Evolutionary conservation across 345 rosid species (phyloP).

Genomic region (Aethionema arabicum): DNA sequence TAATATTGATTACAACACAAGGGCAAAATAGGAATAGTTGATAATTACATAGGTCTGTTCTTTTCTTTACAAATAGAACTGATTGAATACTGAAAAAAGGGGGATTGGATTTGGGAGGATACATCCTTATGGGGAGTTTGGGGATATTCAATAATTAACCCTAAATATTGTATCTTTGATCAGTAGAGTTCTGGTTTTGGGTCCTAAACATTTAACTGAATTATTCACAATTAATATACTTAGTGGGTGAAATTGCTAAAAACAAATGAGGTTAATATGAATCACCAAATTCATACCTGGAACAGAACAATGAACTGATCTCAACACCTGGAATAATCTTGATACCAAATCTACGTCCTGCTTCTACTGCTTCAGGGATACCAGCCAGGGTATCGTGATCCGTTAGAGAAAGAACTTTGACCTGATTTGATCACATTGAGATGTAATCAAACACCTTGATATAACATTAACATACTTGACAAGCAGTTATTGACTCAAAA

Average conservation of each 20-base stretch:
- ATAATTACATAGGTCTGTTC: too few species aligned
- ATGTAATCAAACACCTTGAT: constrained; percentile 35
- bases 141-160: too few species aligned
- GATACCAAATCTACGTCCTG: constrained; percentile 68
- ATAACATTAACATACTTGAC: not conserved
- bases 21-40: too few species aligned
- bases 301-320: constrained; percentile 81
- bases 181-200: too few species aligned
- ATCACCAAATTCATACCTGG: constrained; percentile 46
- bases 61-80: too few species aligned
- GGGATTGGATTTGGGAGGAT: too few species aligned
- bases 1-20: too few species aligned
- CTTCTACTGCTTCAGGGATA: constrained; percentile 83
- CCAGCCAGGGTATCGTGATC: constrained; percentile 95
- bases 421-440: constrained; percentile 61
- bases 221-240: too few species aligned
- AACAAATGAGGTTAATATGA: not conserved
- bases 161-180: too few species aligned
- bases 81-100: too few species aligned
- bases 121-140: too few species aligned
- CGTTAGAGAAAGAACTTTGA: constrained; percentile 90
- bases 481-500: not conserved
- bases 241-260: not conserved
- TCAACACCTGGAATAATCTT: constrained; percentile 94
- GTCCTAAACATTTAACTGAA: too few species aligned